A percentile compares a stretch with the other conserved stretches of the same genome.
phyloP scores from a whole-genome alignment of 176 grass and related monocot species.

The Thinopyrum elongatum region DNA sequence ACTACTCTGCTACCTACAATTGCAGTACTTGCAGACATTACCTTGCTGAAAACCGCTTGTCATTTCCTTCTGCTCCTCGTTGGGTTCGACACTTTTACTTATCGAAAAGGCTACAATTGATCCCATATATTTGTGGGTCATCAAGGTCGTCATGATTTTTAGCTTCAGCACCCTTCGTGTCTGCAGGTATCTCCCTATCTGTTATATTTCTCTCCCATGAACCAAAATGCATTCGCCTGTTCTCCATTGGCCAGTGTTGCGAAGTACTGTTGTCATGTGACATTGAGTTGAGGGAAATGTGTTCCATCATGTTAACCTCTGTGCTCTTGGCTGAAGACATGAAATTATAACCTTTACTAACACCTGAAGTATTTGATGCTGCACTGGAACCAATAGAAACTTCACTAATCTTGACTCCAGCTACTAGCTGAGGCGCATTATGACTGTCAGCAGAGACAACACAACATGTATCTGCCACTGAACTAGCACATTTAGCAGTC shows the following conservation, averaged over 20 bases:
- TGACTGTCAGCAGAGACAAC: slow-evolving; percentile 14
- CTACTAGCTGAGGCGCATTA: slow-evolving; percentile 3
- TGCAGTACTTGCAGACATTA: no score
- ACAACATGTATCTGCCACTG: not conserved
- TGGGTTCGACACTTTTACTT: no score
- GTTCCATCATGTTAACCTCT: slow-evolving; percentile 21
- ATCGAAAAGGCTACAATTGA: no score
- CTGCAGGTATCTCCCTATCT: slow-evolving; percentile 32
- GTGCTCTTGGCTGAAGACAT: slow-evolving; percentile 1
- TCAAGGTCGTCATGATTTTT: slow-evolving; percentile 11
- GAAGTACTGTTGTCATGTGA: slow-evolving; percentile 29
- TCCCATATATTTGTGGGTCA: no score
- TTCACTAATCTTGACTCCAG: slow-evolving; percentile 3
- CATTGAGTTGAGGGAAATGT: not conserved
- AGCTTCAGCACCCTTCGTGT: slow-evolving; percentile 22
- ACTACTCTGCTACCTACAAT: no score
- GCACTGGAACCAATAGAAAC: slow-evolving; percentile 1
- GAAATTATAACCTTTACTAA: slow-evolving; percentile 16
- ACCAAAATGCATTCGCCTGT: slow-evolving; percentile 47
- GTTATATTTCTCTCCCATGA: slow-evolving; percentile 25
- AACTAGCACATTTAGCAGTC: slow-evolving; percentile 8
- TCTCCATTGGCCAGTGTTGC: slow-evolving; percentile 35
- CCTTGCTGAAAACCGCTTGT: no score
- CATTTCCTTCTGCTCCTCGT: no score
- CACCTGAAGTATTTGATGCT: slow-evolving; percentile 12